Evolutionary conservation across 2,329 filamentous ascomycete genomes (phyloP), one percentile per base, ranked within the genome.

Genomic region (Botrytis elliptica): DNA sequence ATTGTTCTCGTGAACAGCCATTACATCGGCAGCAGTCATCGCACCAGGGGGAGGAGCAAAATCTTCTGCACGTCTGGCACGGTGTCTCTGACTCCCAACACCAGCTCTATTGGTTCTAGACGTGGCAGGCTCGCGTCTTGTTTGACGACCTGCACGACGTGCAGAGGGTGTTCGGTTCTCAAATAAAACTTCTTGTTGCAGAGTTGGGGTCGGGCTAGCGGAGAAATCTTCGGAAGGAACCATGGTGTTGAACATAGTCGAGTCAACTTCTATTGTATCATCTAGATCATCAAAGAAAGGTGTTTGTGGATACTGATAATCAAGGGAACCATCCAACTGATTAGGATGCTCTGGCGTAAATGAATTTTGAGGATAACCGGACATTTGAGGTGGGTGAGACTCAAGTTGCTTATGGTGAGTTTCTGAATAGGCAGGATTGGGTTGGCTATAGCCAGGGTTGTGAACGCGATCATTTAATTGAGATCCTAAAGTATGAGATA

Each of bases 371-470:
- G 25, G 6, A 57, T 57, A 29, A 1, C 52, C n/a, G 0, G 52
- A 18, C 12, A 57, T 8, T 9, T 18, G n/a, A 55, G 12, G 12
- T 57, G 52, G 16, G n/a, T 29, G 6, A 57, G n/a, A 57, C 52
- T 18, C 52, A 29, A 18, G 14, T 57, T 57, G 52, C 14, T 57
- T 14, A 29, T 29, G 18, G 16, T 4, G 12, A 12, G 14, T 18
- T 29, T 3, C n/a, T 9, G n/a, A 18, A 29, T 57, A 9, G 18
- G n/a, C 1, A 18, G 3, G 1, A 2, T 29, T 29, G 2, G 6
- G 3, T 1, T 29, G n/a, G 14, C 52, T 18, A 57, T n/a, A 57
- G 14, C 14, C 52, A 29, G 12, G 6, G 25, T 29, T 57, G 14
- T 29, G n/a, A 29, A 57, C n/a, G 14, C 6, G 12, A 5, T 1